Percentiles rank a stretch among this genome's conserved stretches.
phyloP scores from a whole-genome alignment of 208 protist species.

The Trypanosoma scelopori region DNA sequence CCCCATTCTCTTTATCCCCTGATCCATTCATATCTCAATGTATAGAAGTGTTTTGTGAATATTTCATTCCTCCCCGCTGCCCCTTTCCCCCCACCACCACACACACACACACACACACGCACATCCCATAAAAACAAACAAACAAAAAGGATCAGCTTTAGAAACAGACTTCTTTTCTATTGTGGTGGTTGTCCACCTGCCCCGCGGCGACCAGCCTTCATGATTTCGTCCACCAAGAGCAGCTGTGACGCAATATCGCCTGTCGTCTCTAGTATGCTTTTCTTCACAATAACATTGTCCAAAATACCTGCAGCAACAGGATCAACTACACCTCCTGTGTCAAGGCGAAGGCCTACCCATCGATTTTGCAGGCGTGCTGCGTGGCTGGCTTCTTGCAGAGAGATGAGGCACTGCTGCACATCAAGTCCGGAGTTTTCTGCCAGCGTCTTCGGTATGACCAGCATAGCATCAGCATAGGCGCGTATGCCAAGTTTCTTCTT shows the following conservation, averaged over 20 bases:
- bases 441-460: slow-evolving; percentile 99
- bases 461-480: slow-evolving; percentile 98
- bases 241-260: slow-evolving; percentile 98
- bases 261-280: slow-evolving; percentile 95
- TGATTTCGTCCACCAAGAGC: slow-evolving; percentile 99
- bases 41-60: neutral
- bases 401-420: slow-evolving; percentile 96
- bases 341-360: slow-evolving; percentile 96
- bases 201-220: slow-evolving; percentile 96
- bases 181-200: slow-evolving; percentile 47
- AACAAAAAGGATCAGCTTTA: neutral
- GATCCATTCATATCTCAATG: too few species aligned
- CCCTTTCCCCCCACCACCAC: too few species aligned
- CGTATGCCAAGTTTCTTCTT: slow-evolving; percentile 97
- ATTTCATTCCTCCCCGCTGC: neutral
- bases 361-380: slow-evolving; percentile 63
- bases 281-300: slow-evolving; percentile 99
- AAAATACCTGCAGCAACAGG: slow-evolving; percentile 94
- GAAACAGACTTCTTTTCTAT: slow-evolving; percentile 19
- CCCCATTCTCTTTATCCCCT: too few species aligned
- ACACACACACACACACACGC: too few species aligned
- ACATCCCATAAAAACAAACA: slow-evolving; percentile 10
- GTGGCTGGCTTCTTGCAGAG: slow-evolving; percentile 91
- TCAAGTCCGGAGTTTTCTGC: slow-evolving; percentile 99
- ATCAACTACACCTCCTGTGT: slow-evolving; percentile 96